phyloP scores from a whole-genome alignment of 352 stramenopile species.

The Phytopythium mirpurense region DNA sequence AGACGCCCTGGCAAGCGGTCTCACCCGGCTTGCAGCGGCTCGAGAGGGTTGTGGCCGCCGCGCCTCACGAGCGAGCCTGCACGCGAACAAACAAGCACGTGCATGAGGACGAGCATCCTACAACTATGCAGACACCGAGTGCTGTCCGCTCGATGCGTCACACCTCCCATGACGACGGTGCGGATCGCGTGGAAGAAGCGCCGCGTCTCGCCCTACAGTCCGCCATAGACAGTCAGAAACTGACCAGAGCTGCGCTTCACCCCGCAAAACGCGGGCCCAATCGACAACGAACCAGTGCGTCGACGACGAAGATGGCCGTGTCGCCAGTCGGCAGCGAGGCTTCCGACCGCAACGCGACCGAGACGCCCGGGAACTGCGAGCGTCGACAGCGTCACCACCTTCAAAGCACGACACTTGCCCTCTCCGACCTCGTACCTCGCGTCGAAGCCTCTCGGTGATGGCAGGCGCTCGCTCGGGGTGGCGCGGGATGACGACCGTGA shows the following conservation, averaged over 20 bases:
- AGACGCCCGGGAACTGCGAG: conserved; percentile 31
- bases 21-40: conserved; percentile 57
- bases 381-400: not conserved
- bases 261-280: too few relatives aligned
- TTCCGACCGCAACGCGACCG: conserved; percentile 29
- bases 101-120: not conserved
- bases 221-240: too few relatives aligned
- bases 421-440: conserved; percentile 14
- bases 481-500: conserved; percentile 55
- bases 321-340: conserved; percentile 19
- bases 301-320: conserved; percentile 55
- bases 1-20: not conserved
- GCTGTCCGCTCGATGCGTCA: not conserved
- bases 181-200: conserved; percentile 41
- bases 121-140: too few relatives aligned
- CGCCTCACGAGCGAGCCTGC: conserved; percentile 51
- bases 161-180: conserved; percentile 65
- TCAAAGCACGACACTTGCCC: too few relatives aligned
- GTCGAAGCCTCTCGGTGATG: conserved; percentile 32
- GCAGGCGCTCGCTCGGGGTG: conserved; percentile 36
- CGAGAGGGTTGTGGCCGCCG: conserved; percentile 74
- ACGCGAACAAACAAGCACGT: not conserved
- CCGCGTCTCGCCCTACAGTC: conserved; percentile 52
- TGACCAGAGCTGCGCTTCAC: too few relatives aligned
- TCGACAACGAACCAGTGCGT: conserved; percentile 42